A percentile compares a stretch with the other conserved stretches of the same genome.
Evolutionary conservation across 805 yeast species (phyloP).

Genomic region (Candida piceae): DNA sequence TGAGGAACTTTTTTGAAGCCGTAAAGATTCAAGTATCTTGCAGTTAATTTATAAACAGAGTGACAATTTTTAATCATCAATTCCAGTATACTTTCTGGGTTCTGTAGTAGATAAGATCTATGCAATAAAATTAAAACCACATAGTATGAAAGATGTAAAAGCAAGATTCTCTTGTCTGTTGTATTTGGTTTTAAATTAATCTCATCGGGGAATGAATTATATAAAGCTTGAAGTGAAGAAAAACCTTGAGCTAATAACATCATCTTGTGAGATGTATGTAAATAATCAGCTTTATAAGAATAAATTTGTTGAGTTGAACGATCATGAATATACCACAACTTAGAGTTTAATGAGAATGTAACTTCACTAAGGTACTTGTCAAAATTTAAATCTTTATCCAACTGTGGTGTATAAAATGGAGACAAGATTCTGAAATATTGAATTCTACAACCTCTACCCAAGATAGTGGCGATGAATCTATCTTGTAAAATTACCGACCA

Average conservation of each 20-base stretch:
- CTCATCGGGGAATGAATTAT: slow-evolving; percentile 21
- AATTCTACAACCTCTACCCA: slow-evolving; percentile 32
- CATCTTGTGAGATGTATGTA: slow-evolving; percentile 30
- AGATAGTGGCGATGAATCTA: slow-evolving; percentile 28
- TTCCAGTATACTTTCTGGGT: slow-evolving; percentile 25
- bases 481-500: slow-evolving; percentile 32
- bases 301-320: slow-evolving; percentile 29
- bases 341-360: slow-evolving; percentile 26
- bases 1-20: slow-evolving; percentile 24
- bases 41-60: slow-evolving; percentile 19
- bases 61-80: slow-evolving; percentile 22
- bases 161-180: slow-evolving; percentile 20
- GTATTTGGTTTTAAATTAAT: slow-evolving; percentile 11
- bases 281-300: slow-evolving; percentile 29
- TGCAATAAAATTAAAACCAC: slow-evolving; percentile 25
- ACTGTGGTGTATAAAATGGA: slow-evolving; percentile 26
- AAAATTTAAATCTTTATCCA: slow-evolving; percentile 1
- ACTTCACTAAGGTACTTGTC: slow-evolving; percentile 18
- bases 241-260: slow-evolving; percentile 28
- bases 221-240: slow-evolving; percentile 17
- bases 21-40: slow-evolving; percentile 10
- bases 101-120: slow-evolving; percentile 27
- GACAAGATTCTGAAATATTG: slow-evolving; percentile 30
- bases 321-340: slow-evolving; percentile 30
- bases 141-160: slow-evolving; percentile 27